phyloP scores from a whole-genome alignment of 2,329 filamentous ascomycete species.

The Mycosphaerella sp. region DNA sequence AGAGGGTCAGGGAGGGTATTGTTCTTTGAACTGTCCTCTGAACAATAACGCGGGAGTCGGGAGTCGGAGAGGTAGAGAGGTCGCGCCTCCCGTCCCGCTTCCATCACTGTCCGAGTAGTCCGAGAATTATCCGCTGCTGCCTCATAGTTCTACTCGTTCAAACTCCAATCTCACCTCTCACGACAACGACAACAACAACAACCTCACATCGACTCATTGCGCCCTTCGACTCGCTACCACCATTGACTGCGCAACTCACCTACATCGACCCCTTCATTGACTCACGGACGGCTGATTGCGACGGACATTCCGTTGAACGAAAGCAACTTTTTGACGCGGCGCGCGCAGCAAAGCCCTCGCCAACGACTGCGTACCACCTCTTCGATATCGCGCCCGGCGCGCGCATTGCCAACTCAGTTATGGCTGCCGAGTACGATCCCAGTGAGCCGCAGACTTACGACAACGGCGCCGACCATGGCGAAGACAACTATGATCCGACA shows the following conservation, averaged over 20 bases:
- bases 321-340: background rate
- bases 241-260: background rate
- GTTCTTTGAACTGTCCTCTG: background rate
- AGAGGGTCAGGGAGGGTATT: too few species aligned
- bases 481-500: constrained; percentile 34
- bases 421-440: constrained; percentile 42
- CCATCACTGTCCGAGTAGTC: too few species aligned
- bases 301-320: background rate
- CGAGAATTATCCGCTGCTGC: too few species aligned
- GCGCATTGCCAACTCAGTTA: constrained; percentile 27
- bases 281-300: background rate
- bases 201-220: background rate
- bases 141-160: background rate
- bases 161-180: background rate
- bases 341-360: background rate
- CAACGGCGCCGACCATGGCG: constrained; percentile 23
- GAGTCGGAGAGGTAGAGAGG: constrained; percentile 3
- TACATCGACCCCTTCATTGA: background rate
- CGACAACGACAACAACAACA: background rate
- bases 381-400: background rate
- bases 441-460: constrained; percentile 22
- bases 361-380: background rate
- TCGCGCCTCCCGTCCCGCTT: background rate
- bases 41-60: background rate
- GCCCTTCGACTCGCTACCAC: background rate